Evolutionary conservation across 345 rosid genomes (phyloP), one percentile per base, ranked within the genome.

Genomic region (Syzygium aromaticum): DNA sequence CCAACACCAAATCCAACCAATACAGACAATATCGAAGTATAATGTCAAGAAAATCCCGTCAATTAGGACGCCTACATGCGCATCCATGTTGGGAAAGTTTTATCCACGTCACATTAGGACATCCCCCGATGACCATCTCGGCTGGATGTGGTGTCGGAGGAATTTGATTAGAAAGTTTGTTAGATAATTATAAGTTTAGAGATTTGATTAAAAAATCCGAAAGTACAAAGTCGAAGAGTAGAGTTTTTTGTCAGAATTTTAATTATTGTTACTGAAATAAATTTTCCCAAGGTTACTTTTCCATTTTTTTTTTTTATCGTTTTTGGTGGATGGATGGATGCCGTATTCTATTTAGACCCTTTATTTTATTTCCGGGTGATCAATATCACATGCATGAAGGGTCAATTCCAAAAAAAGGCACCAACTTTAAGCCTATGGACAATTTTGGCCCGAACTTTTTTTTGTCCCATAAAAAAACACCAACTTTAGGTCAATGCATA

Each of bases 61-160:
- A 1, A n/a, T 6, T 2, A 27, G 30, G 64, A 27, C 5, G 64
- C 3, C 30, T 0, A 25, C 64, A 11, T 11, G 30, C 8, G 12
- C 16, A 2, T 0, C 14, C 0, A 7, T 27, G 16, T 13, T 13
- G 17, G 73, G 73, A n/a, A 61, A 13, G 33, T 61, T 61, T 61
- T n/a, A 61, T 61, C 19, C 33, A n/a, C 5, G 19, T 61, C 33
- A n/a, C 9, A n/a, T 61, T 0, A 27, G 30, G 2, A 61, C 15
- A 61, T 61, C n/a, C 4, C 6, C 0, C 2, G 0, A n/a, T 0
- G 0, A 12, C 8, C 3, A 12, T 2, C 0, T 61, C 0, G 3
- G 1, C n/a, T 61, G 2, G 1, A 27, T 27, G 67, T 3, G 6
- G 2, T n/a, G 4, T n/a, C 0, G 0, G 33, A 12, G 9, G 2